Conservation (phyloP, 345 rosid species). For the Pseudoturritis turrita region DNA sequence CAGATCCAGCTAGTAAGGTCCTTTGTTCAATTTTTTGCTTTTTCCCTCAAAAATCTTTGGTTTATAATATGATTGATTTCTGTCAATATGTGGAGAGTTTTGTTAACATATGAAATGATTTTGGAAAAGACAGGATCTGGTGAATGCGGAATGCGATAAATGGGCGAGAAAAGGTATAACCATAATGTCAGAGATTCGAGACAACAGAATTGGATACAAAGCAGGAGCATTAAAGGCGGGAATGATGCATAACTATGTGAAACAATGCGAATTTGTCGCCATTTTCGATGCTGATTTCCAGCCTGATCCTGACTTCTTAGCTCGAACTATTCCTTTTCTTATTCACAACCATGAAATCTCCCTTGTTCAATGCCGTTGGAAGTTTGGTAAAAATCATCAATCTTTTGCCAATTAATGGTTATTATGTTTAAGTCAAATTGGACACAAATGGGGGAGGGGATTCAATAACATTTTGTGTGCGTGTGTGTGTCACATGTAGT, state of each 20-base stretch:
- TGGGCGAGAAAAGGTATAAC: conserved; percentile 38
- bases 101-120: conserved; percentile 18
- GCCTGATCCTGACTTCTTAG: conserved; percentile 46
- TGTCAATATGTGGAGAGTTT: background rate
- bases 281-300: conserved; percentile 59
- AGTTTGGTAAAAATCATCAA: conserved; percentile 39
- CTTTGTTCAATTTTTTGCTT: conserved; percentile 9
- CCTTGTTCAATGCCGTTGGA: conserved; percentile 57
- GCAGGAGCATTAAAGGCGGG: conserved; percentile 56
- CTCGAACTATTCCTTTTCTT: conserved; percentile 46
- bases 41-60: background rate
- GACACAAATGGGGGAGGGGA: background rate
- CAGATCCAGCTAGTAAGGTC: conserved; percentile 61
- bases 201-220: conserved; percentile 52
- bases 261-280: conserved; percentile 43
- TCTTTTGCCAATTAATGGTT: background rate
- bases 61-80: background rate
- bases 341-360: conserved; percentile 40
- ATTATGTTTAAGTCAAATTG: background rate
- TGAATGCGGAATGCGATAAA: conserved; percentile 33
- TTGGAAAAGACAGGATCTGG: conserved; percentile 28
- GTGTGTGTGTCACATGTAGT: conserved; percentile 25
- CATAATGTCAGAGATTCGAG: conserved; percentile 37
- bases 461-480: background rate
- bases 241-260: conserved; percentile 53